These are phyloP conservation scores for Diplocarpon mali DNA, from an alignment of 2,329 filamentous ascomycete genomes.

Conservation along the genomic window DNA sequence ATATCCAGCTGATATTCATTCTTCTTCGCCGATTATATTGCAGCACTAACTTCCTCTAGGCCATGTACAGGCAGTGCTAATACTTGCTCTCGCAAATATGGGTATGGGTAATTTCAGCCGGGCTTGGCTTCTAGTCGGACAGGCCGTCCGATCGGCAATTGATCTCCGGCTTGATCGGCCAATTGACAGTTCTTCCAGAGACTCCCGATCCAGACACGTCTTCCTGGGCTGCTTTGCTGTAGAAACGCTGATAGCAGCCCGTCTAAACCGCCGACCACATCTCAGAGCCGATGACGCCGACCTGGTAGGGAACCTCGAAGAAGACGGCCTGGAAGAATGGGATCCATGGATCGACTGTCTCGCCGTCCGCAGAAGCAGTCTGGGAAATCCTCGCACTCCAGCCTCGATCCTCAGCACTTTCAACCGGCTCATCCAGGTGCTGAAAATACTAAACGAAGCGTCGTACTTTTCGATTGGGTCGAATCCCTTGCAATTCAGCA, in stretches of 20 bases:
- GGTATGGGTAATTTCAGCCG: slow-evolving; percentile 42
- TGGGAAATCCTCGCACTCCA: slow-evolving; percentile 21
- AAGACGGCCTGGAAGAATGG: slow-evolving; percentile 65
- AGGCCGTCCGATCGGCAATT: slow-evolving; percentile 45
- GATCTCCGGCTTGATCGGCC: slow-evolving; percentile 31
- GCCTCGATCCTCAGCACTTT: slow-evolving; percentile 27
- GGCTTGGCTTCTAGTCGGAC: slow-evolving; percentile 55
- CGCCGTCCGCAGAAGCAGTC: slow-evolving; percentile 26
- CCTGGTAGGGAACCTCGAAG: slow-evolving; percentile 39
- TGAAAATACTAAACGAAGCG: slow-evolving; percentile 23
- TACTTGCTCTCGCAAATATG: slow-evolving; percentile 53
- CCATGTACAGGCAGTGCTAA: slow-evolving; percentile 44
- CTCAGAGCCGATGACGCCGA: slow-evolving; percentile 37
- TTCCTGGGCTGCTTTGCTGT: slow-evolving; percentile 50
- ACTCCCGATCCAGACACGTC: slow-evolving; percentile 30
- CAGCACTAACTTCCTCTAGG: slow-evolving; percentile 16
- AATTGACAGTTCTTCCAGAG: slow-evolving; percentile 19
- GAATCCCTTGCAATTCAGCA: slow-evolving; percentile 14
- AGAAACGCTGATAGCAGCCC: slow-evolving; percentile 45
- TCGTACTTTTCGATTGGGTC: slow-evolving; percentile 12
- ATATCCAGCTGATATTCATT: not conserved
- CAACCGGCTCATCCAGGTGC: slow-evolving; percentile 26
- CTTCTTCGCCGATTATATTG: not conserved
- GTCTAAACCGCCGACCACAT: slow-evolving; percentile 39
- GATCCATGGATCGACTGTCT: slow-evolving; percentile 53